Base-by-base conservation (phyloP, 2,329 filamentous ascomycete species). In the Trichoderma polysporum region DNA sequence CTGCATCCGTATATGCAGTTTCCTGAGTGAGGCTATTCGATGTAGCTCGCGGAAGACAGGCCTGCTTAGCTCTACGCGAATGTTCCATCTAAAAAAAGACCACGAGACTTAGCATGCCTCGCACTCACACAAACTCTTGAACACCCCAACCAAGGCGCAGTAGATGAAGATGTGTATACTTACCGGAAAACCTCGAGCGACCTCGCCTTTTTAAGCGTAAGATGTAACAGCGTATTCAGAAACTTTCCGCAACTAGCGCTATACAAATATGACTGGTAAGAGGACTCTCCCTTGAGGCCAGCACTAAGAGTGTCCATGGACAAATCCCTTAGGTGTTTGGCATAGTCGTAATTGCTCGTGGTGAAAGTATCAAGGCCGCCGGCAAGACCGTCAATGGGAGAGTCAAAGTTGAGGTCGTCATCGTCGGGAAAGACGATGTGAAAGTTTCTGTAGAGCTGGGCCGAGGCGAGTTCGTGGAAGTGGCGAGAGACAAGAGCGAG, bases 301-400 rank as follows among this genome's bases (percentile, higher is more conserved):
- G 80, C 78, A 68, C 80, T 84, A 29, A 85, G 76, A 1, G 85
- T 86, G 69, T 88, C 86, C 68, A 90, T 79, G 35, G 79, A 82
- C 41, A 90, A 77, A 66, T 85, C 82, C 68, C 81, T 81, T 33
- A 90, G 77, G 72, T 88, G 83, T 69, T 83, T 78, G 29, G 85
- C 85, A 76, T 90, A 89, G 75, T 89, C 81, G 76, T 89, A 88
- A 33, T 88, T 82, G 79, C 87, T 89, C 0, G 86, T 86, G 33
- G 83, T 85, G 63, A 90, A 84, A 4, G 87, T 89, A 65, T 89
- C 84, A 56, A 90, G 80, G 3, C 86, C 84, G 25, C 81, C 81
- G 2, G 87, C 85, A 37, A 90, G 80, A 4, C 83, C 81, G 70
- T 88, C 86, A 57, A 86, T 83, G n/a, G 82, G 80, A 0, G 80